Conservation (phyloP, 106 monocot species). For the Ottelia alismoides region DNA sequence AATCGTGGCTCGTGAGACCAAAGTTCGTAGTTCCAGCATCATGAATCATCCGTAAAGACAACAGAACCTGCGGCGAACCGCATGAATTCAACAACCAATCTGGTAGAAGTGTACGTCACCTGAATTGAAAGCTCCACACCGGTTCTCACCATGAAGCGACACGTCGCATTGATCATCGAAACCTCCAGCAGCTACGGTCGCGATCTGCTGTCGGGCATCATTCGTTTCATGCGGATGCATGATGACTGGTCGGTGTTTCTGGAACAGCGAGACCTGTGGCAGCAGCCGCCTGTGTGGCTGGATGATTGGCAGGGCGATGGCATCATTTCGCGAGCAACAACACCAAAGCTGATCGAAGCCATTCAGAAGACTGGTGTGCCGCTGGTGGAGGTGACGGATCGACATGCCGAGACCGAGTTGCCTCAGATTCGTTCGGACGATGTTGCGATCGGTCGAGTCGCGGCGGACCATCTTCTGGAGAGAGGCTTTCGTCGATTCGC, state of each 20-base stretch:
- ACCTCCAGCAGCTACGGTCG: not conserved
- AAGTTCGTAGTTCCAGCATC: too few species aligned
- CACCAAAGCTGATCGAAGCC: not conserved
- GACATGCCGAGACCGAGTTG: not conserved
- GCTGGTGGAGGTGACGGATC: not conserved
- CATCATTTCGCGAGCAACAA: not conserved
- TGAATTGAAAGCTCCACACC: too few species aligned
- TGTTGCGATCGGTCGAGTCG: not conserved
- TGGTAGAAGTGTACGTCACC: too few species aligned
- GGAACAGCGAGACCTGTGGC: not conserved
- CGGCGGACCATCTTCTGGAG: not conserved
- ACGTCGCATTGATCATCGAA: not conserved
- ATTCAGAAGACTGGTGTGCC: not conserved
- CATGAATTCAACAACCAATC: too few species aligned
- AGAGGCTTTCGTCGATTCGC: not conserved
- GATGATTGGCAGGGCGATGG: not conserved
- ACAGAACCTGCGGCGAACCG: too few species aligned
- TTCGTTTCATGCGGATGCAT: not conserved
- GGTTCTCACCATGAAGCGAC: not conserved
- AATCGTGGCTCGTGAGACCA: too few species aligned
- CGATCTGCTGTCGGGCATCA: not conserved
- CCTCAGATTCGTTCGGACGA: not conserved
- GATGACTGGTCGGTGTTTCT: not conserved
- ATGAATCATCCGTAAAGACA: too few species aligned
- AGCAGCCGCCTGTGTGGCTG: too few species aligned